Percentiles rank a stretch among this genome's conserved stretches.
Evolutionary conservation across 2,329 filamentous ascomycete species (phyloP).

Genomic region (Cordyceps javanica): DNA sequence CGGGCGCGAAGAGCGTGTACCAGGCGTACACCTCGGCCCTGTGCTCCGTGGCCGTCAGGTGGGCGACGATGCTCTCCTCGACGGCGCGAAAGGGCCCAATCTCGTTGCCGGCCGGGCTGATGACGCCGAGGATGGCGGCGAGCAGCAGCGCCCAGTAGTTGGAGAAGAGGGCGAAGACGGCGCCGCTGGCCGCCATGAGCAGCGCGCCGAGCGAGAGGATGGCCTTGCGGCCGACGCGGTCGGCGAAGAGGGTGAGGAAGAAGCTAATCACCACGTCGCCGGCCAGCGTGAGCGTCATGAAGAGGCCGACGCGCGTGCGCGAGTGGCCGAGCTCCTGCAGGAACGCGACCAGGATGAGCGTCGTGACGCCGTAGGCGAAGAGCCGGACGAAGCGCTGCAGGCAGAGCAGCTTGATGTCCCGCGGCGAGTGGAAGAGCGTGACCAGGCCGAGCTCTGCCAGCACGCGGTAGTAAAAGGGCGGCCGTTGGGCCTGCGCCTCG

Average conservation of each 20-base stretch:
- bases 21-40: slow-evolving; percentile 55
- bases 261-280: slow-evolving; percentile 56
- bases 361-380: slow-evolving; percentile 56
- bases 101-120: slow-evolving; percentile 58
- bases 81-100: slow-evolving; percentile 58
- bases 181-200: slow-evolving; percentile 50
- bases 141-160: slow-evolving; percentile 53
- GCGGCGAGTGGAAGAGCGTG: slow-evolving; percentile 12
- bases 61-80: slow-evolving; percentile 55
- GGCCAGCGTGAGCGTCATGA: slow-evolving; percentile 58
- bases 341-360: slow-evolving; percentile 51
- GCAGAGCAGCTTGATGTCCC: slow-evolving; percentile 52
- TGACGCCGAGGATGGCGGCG: slow-evolving; percentile 55
- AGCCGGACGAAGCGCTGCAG: slow-evolving; percentile 55
- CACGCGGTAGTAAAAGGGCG: neutral
- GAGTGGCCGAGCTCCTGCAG: slow-evolving; percentile 44
- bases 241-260: slow-evolving; percentile 51
- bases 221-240: slow-evolving; percentile 47
- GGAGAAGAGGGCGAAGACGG: slow-evolving; percentile 44
- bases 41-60: slow-evolving; percentile 40
- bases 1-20: slow-evolving; percentile 53
- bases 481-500: neutral
- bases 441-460: slow-evolving; percentile 6
- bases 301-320: slow-evolving; percentile 49
- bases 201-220: slow-evolving; percentile 48